phyloP scores from a whole-genome alignment of 345 rosid species.

The Melaleuca quinquenervia region DNA sequence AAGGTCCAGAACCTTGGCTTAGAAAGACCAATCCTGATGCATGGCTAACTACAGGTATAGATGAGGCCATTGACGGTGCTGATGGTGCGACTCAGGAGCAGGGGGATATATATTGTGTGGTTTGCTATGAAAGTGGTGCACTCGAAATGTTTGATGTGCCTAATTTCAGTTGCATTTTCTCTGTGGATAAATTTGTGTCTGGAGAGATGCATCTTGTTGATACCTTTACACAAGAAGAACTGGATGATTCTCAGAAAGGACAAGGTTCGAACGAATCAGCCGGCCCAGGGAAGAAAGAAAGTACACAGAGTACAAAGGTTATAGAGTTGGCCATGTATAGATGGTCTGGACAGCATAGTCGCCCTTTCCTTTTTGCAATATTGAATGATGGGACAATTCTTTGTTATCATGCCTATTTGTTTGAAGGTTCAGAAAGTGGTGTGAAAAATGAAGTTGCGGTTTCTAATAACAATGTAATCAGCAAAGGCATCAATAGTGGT shows the following conservation, averaged over 20 bases:
- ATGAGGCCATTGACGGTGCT: constrained; percentile 73
- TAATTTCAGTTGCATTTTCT: constrained; percentile 67
- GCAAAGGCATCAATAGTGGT: constrained; percentile 30
- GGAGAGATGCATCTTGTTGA: constrained; percentile 77
- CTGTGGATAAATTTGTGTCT: constrained; percentile 72
- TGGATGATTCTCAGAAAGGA: constrained; percentile 26
- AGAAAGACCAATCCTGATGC: constrained; percentile 94
- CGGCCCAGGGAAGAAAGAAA: constrained; percentile 59
- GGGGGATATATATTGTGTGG: constrained; percentile 87
- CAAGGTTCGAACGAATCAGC: constrained; percentile 32
- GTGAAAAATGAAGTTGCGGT: constrained; percentile 41
- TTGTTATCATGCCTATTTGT: constrained; percentile 87
- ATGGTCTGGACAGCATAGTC: constrained; percentile 80
- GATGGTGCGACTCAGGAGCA: constrained; percentile 81
- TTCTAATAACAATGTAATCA: constrained; percentile 31
- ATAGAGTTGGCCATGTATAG: constrained; percentile 91
- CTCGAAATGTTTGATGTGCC: constrained; percentile 96
- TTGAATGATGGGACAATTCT: constrained; percentile 91
- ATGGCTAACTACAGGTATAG: constrained; percentile 90
- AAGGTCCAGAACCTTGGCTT: constrained; percentile 93
- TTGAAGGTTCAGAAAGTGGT: constrained; percentile 64
- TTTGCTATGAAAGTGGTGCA: constrained; percentile 75
- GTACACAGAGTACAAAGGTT: constrained; percentile 44
- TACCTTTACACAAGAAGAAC: constrained; percentile 31
- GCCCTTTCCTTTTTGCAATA: constrained; percentile 84